Evolutionary conservation across 75 land plant species (phyloP).

Genomic region (Selaginella tamariscina): DNA sequence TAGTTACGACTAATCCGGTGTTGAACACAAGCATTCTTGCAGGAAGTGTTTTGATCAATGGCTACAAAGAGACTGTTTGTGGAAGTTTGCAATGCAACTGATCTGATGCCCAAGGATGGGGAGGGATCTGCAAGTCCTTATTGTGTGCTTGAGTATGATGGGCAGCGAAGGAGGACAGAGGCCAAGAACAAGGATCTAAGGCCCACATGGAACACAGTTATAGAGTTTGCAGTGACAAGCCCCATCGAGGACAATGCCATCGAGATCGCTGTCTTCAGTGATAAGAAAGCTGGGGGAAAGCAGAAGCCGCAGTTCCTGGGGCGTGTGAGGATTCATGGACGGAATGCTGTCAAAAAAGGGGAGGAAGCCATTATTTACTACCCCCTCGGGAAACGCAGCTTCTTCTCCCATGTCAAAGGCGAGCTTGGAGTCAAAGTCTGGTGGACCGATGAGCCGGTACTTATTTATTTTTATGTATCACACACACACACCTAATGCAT

Average conservation of each 20-base stretch:
- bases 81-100: slow-evolving; percentile 4
- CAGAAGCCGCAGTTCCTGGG: slow-evolving; percentile 5
- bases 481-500: slow-evolving; percentile 17
- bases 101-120: slow-evolving; percentile 12
- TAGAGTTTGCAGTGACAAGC: not conserved
- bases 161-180: not conserved
- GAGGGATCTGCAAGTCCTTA: slow-evolving; percentile 6
- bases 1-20: too few species aligned
- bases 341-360: not conserved
- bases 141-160: slow-evolving; percentile 1
- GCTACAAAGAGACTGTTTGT: not conserved
- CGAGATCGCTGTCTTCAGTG: not conserved
- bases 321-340: not conserved
- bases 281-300: not conserved
- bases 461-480: too few species aligned
- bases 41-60: too few species aligned
- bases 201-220: slow-evolving; percentile 2
- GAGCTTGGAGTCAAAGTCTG: slow-evolving; percentile 8
- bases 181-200: slow-evolving; percentile 6
- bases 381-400: not conserved
- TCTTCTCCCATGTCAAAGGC: slow-evolving; percentile 5
- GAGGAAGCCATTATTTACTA: not conserved
- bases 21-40: too few species aligned
- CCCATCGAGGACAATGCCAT: not conserved
- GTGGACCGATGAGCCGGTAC: slow-evolving; percentile 4